Conservation (phyloP, 176 grass and related monocot genomes). For the Rhynchospora tenuis region DNA sequence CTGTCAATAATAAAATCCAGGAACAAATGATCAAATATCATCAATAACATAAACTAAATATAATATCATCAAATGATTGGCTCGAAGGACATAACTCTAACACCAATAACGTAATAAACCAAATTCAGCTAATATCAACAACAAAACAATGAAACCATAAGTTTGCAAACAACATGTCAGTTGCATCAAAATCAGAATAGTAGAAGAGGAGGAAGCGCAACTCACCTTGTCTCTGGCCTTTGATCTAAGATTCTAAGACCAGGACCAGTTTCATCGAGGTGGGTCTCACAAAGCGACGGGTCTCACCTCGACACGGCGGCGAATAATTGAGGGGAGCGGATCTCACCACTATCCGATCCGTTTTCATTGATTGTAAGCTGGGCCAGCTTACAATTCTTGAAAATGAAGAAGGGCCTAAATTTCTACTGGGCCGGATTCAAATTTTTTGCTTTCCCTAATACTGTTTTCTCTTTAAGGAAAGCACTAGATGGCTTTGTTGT, state of each 20-base stretch:
- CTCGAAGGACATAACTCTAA: constrained; percentile 87
- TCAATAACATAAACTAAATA: too few species aligned
- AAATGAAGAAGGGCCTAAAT: too few species aligned
- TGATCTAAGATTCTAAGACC: constrained; percentile 54
- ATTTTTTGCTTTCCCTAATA: too few species aligned
- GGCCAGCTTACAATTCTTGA: too few species aligned
- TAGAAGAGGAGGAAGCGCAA: neutral
- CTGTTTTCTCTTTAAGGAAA: too few species aligned
- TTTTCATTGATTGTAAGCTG: too few species aligned
- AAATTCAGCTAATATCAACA: neutral
- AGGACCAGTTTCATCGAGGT: constrained; percentile 56
- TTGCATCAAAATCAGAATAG: neutral
- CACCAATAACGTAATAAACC: constrained; percentile 16
- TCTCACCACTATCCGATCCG: too few species aligned
- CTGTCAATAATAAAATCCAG: too few species aligned
- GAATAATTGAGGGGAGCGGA: too few species aligned
- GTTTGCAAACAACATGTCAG: neutral
- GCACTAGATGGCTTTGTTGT: too few species aligned
- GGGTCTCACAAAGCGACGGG: constrained; percentile 54
- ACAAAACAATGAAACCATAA: neutral
- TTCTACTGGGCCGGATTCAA: too few species aligned
- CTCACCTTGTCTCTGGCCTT: constrained; percentile 76
- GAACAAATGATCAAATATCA: too few species aligned
- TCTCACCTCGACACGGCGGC: constrained; percentile 49
- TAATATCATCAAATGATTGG: constrained; percentile 64